These are phyloP conservation scores for Exophiala xenobiotica DNA, from an alignment of 2,329 filamentous ascomycete species.

Conservation along the genomic window DNA sequence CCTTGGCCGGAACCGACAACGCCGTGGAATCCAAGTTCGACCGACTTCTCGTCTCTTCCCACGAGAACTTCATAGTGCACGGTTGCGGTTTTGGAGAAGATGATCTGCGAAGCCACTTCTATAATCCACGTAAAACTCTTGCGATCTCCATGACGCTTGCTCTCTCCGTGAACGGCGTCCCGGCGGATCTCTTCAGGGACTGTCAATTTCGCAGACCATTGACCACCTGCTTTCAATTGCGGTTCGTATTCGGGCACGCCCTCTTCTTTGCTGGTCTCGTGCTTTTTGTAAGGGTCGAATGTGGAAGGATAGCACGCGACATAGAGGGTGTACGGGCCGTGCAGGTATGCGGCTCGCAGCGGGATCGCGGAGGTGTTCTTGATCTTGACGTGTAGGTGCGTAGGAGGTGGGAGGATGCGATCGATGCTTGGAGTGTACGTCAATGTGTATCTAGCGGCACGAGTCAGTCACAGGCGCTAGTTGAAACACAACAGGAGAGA, in stretches of 20 bases:
- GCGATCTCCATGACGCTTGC: constrained; percentile 35
- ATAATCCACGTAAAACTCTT: constrained; percentile 79
- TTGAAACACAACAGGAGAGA: background rate
- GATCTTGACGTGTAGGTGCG: constrained; percentile 78
- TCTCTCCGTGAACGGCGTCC: constrained; percentile 19
- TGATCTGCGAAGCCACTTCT: constrained; percentile 86
- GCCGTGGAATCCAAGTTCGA: constrained; percentile 64
- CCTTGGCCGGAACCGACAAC: constrained; percentile 53
- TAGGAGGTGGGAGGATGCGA: constrained; percentile 82
- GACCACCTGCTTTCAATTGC: constrained; percentile 89
- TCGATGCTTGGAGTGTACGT: constrained; percentile 89
- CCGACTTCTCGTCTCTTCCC: constrained; percentile 78
- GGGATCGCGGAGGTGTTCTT: constrained; percentile 90
- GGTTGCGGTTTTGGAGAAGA: constrained; percentile 85
- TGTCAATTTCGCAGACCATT: constrained; percentile 75
- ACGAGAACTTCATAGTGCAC: constrained; percentile 87
- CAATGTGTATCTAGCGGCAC: constrained; percentile 63
- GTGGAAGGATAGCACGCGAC: constrained; percentile 79
- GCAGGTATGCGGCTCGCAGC: constrained; percentile 89
- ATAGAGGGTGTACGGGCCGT: constrained; percentile 85
- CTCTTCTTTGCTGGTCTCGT: constrained; percentile 66
- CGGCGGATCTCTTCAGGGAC: constrained; percentile 74
- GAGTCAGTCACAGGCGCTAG: constrained; percentile 3
- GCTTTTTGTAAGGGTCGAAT: constrained; percentile 80
- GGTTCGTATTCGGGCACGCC: constrained; percentile 90